Base-by-base conservation (phyloP, 225 moss, liverwort and hornwort species). In the Rhytidiadelphus loreus region DNA sequence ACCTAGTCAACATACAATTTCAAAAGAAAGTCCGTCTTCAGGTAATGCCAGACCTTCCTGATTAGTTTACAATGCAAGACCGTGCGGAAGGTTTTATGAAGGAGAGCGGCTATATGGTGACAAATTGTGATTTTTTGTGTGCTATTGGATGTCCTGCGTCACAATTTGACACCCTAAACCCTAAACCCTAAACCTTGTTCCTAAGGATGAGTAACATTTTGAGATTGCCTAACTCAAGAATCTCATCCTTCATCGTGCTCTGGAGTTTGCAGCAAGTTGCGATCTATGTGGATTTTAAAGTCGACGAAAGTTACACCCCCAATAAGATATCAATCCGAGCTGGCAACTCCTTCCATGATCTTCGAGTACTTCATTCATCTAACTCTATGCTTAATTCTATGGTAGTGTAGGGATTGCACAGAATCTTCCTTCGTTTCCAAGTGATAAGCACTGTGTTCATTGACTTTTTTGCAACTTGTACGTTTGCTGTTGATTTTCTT, bases 11-110 rank as follows among this genome's bases (percentile, higher is more conserved):
- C 37, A 98, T 98, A 56, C 98, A 97, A 90, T 98, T 98, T 71
- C 98, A 97, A 77, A 97, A 98, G 94, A 98, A 98, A 90, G 97
- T 98, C 64, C 97, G 98, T 43, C 91, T 97, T 78, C 98, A 98
- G 95, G 97, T 96, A 93, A 22, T 48, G 39, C 35, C 72, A n/a
- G 56, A 41, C 57, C 83, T 66, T 81, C 30, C 10, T 7, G 29
- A 39, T 69, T 61, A 26, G 8, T 39, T 68, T 59, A 50, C 63
- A 72, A 39, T 83, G 70, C 60, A 35, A 65, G 65, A 30, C 39
- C 33, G 8, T 68, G 84, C 13, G 30, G 61, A 82, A n/a, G 32
- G 24, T 85, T 74, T 85, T 85, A 70, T 89, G 60, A 66, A n/a
- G 26, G 73, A 64, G 74, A 50, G 59, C 43, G 71, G 77, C 70